These are phyloP conservation scores for Zopfia rhizophila DNA, from an alignment of 2,329 filamentous ascomycete genomes.

Conservation along the genomic window DNA sequence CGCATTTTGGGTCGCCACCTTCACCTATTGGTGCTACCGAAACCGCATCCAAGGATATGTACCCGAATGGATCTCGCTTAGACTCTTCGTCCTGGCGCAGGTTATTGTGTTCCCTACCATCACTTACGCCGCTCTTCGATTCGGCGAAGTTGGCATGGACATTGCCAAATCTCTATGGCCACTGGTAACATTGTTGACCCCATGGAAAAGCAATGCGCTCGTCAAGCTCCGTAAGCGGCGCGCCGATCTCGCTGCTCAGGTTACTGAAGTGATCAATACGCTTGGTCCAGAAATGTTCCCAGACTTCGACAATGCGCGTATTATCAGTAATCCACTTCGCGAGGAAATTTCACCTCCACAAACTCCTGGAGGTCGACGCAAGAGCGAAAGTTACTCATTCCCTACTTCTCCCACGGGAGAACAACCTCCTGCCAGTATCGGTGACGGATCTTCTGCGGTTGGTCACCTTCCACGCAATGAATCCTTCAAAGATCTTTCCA, in stretches of 20 bases:
- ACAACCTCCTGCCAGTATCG: conserved; percentile 38
- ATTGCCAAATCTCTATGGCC: conserved; percentile 95
- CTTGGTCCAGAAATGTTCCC: conserved; percentile 95
- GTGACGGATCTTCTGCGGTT: conserved; percentile 20
- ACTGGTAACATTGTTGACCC: conserved; percentile 84
- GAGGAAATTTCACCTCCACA: conserved; percentile 28
- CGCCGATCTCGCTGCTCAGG: conserved; percentile 78
- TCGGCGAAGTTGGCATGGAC: conserved; percentile 99
- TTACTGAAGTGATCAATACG: conserved; percentile 93
- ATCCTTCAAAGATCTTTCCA: conserved; percentile 89
- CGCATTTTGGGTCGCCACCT: conserved; percentile 41
- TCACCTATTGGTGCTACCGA: conserved; percentile 44
- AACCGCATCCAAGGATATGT: conserved; percentile 86
- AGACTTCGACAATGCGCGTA: conserved; percentile 69
- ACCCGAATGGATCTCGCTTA: conserved; percentile 82
- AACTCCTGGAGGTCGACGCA: conserved; percentile 31
- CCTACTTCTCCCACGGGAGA: conserved; percentile 29
- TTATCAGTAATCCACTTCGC: conserved; percentile 50
- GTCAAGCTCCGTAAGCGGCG: conserved; percentile 79
- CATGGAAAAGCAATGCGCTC: conserved; percentile 84
- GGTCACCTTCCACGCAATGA: conserved; percentile 79
- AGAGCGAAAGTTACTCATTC: conserved; percentile 39
- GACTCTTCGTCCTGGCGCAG: conserved; percentile 77
- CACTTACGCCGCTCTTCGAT: conserved; percentile 91
- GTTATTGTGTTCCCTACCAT: conserved; percentile 85